Evolutionary conservation across 345 rosid species (phyloP).

Genomic region (Psidium friedrichsthalianum): DNA sequence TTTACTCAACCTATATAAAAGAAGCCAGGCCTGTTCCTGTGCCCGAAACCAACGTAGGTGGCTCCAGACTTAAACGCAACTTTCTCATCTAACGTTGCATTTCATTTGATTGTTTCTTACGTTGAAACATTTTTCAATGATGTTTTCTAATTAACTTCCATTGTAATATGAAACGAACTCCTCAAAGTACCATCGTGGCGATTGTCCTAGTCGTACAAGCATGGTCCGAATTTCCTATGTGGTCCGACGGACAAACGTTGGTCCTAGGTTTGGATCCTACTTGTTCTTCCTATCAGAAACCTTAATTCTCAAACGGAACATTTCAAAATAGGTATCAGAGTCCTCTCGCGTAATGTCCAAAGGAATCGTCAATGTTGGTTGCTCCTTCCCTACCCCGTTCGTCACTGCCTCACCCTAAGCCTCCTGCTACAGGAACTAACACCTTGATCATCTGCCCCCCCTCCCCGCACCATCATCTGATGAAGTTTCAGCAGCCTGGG

Average conservation of each 20-base stretch:
- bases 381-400: background rate
- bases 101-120: background rate
- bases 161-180: background rate
- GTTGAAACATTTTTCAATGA: background rate
- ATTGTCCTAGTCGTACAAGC: background rate
- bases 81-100: background rate
- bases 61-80: background rate
- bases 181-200: background rate
- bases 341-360: background rate
- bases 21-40: too few relatives aligned
- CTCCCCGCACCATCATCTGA: background rate
- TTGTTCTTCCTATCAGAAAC: background rate
- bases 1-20: too few relatives aligned
- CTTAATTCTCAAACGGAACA: background rate
- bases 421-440: background rate
- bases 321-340: background rate
- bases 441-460: background rate
- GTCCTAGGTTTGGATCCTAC: background rate
- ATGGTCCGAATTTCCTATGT: background rate
- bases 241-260: background rate
- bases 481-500: background rate
- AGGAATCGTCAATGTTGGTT: background rate
- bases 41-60: too few relatives aligned
- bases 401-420: background rate
- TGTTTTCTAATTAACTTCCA: background rate